phyloP scores from a whole-genome alignment of 306 rosid genomes.

The Sindora glabra region DNA sequence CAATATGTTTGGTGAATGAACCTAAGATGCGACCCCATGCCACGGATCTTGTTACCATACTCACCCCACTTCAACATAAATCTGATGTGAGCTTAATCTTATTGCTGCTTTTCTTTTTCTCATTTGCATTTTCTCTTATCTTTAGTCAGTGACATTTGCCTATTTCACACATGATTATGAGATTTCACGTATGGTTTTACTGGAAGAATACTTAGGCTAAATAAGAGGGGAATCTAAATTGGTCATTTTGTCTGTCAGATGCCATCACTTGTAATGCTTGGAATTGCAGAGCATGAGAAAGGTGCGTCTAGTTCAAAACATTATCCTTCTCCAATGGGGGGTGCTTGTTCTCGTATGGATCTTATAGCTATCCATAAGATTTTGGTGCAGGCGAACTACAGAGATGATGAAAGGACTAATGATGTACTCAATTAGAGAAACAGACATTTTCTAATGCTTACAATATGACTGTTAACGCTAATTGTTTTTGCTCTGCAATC shows the following conservation, averaged over 20 bases:
- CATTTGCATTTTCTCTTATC: too few species aligned
- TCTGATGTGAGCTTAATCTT: conserved; percentile 43
- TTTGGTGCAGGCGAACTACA: conserved; percentile 57
- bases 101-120: not conserved
- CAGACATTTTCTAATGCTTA: not conserved
- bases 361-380: conserved; percentile 74
- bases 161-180: not conserved
- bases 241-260: conserved; percentile 31
- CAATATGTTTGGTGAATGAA: conserved; percentile 66
- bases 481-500: not conserved
- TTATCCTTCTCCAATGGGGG: conserved; percentile 66
- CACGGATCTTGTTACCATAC: conserved; percentile 48
- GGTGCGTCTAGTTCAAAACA: conserved; percentile 62
- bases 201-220: not conserved
- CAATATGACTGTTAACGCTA: not conserved
- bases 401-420: conserved; percentile 65
- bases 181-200: not conserved
- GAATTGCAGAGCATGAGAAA: conserved; percentile 68
- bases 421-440: conserved; percentile 36
- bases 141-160: not conserved
- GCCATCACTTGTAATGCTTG: conserved; percentile 66
- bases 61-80: conserved; percentile 54
- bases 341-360: conserved; percentile 70
- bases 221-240: not conserved
- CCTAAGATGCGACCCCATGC: conserved; percentile 71